Conservation (phyloP, 768 basidiomycete genomes). For the Psilocybe sp. region DNA sequence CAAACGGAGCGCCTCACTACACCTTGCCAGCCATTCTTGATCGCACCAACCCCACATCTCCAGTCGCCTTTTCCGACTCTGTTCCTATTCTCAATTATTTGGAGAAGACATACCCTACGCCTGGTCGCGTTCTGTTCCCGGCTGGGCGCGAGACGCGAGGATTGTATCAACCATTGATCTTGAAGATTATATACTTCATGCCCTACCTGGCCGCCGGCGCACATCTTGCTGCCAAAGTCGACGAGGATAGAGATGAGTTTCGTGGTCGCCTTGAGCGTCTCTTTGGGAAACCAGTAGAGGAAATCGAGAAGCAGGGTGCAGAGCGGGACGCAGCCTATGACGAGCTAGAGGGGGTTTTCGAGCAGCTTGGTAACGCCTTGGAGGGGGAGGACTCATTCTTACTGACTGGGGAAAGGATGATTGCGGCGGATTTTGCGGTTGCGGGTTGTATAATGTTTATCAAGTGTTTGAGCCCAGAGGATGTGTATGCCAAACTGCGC, state of each 20-base stretch:
- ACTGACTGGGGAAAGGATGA: slow-evolving; percentile 11
- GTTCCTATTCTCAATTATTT: slow-evolving; percentile 34
- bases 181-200: slow-evolving; percentile 12
- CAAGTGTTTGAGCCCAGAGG: slow-evolving; percentile 22
- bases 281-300: slow-evolving; percentile 16
- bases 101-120: slow-evolving; percentile 25
- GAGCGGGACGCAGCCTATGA: slow-evolving; percentile 22
- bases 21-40: slow-evolving; percentile 32
- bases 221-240: slow-evolving; percentile 19
- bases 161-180: slow-evolving; percentile 17
- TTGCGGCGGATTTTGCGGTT: slow-evolving; percentile 25
- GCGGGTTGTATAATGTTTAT: slow-evolving; percentile 20
- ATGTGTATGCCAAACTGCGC: slow-evolving; percentile 20
- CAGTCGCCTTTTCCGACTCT: slow-evolving; percentile 29
- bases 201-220: slow-evolving; percentile 18
- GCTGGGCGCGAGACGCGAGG: slow-evolving; percentile 18
- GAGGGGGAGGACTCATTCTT: slow-evolving; percentile 17
- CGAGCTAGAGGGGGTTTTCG: slow-evolving; percentile 17
- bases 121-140: slow-evolving; percentile 18
- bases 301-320: slow-evolving; percentile 18
- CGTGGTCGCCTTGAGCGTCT: slow-evolving; percentile 13
- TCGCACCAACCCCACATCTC: slow-evolving; percentile 14
- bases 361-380: slow-evolving; percentile 8
- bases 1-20: slow-evolving; percentile 22
- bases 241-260: slow-evolving; percentile 16